These are phyloP conservation scores for Ascochyta viciae-villosae DNA, from an alignment of 2,329 filamentous ascomycete species.

Conservation along the genomic window DNA sequence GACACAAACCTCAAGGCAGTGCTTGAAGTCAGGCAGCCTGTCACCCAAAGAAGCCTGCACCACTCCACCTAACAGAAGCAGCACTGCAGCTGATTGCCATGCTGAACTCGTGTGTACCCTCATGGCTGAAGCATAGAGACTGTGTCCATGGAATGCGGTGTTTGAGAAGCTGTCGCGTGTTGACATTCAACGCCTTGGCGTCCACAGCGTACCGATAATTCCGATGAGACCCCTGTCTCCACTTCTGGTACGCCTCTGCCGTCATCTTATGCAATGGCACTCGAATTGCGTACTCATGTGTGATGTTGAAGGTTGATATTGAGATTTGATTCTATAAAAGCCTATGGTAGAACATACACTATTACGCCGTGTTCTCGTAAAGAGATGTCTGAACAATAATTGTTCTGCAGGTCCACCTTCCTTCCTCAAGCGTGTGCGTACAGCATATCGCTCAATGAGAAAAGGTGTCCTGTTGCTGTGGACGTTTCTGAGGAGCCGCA, in stretches of 20 bases:
- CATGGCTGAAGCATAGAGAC: slow-evolving; percentile 28
- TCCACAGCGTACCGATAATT: slow-evolving; percentile 4
- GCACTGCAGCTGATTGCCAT: slow-evolving; percentile 36
- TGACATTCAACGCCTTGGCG: slow-evolving; percentile 15
- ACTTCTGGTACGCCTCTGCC: neutral
- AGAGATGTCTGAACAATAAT: too few species aligned
- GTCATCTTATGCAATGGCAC: too few species aligned
- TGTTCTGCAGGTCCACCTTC: slow-evolving; percentile 13
- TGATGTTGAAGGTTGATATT: too few species aligned
- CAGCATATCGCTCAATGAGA: slow-evolving; percentile 45
- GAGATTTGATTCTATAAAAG: too few species aligned
- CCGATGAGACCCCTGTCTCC: slow-evolving; percentile 14
- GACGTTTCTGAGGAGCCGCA: slow-evolving; percentile 19
- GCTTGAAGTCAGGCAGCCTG: slow-evolving; percentile 81
- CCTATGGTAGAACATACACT: too few species aligned
- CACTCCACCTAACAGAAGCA: slow-evolving; percentile 41
- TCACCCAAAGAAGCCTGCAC: slow-evolving; percentile 80
- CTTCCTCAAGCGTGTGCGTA: slow-evolving; percentile 43
- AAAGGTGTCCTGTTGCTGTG: slow-evolving; percentile 38
- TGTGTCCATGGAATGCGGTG: slow-evolving; percentile 25
- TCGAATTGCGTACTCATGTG: too few species aligned
- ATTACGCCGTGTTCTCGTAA: too few species aligned
- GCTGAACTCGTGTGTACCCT: slow-evolving; percentile 27
- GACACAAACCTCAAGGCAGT: slow-evolving; percentile 79
- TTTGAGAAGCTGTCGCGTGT: slow-evolving; percentile 22